Percentiles rank a stretch among this genome's conserved stretches.
These are phyloP conservation scores for Avena insularis DNA, from an alignment of 176 grass and related monocot species.

Conservation along the genomic window DNA sequence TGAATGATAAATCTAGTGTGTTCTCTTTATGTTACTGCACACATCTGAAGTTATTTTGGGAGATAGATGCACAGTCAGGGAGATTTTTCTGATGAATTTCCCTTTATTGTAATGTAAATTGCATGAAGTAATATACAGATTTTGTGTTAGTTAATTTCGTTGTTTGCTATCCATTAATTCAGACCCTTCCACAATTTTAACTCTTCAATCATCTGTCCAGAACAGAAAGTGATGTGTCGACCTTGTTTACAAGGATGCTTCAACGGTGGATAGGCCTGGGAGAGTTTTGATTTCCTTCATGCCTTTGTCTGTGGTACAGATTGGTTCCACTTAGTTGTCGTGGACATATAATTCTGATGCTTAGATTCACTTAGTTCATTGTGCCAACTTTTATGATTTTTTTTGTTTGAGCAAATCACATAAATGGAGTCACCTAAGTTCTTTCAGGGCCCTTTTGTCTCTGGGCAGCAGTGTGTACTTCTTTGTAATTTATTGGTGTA, in stretches of 20 bases:
- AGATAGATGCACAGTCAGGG: not conserved
- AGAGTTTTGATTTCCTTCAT: not conserved
- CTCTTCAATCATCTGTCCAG: not conserved
- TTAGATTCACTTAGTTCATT: not conserved
- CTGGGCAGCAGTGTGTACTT: not conserved
- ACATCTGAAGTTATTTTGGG: not conserved
- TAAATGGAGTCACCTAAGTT: not conserved
- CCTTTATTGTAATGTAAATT: not conserved
- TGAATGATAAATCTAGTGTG: not conserved
- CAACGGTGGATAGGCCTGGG: not conserved
- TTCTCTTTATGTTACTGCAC: not conserved
- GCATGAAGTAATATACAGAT: not conserved
- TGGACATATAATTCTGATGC: not conserved
- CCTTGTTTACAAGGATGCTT: slow-evolving; percentile 11
- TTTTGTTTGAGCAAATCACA: not conserved
- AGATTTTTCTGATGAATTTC: not conserved
- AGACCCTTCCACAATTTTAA: not conserved
- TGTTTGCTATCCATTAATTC: not conserved
- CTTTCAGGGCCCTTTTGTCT: not conserved
- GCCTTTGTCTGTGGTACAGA: not conserved
- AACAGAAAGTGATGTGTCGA: not conserved
- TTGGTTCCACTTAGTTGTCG: not conserved
- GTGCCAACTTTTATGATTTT: not conserved
- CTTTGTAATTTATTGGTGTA: not conserved
- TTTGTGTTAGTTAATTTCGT: not conserved